Evolutionary conservation across 1,284 basidiomycete species (phyloP).

Genomic region (Schizophyllum commune): DNA sequence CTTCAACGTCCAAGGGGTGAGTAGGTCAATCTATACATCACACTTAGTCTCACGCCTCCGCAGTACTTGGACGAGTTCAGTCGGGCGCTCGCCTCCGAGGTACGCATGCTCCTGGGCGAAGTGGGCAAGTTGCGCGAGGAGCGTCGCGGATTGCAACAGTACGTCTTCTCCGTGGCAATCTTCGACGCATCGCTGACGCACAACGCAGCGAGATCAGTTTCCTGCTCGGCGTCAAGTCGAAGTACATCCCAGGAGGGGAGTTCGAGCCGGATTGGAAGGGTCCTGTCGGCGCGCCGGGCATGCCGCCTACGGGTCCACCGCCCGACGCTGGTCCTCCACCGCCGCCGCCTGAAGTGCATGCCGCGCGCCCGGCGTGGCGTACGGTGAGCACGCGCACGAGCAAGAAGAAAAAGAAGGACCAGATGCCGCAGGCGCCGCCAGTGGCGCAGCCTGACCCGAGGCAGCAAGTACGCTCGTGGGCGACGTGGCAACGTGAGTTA

Average conservation of each 20-base stretch:
- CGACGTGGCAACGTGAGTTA: conserved; percentile 61
- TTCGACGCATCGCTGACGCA: neutral
- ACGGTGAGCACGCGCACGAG: conserved; percentile 32
- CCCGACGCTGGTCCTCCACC: conserved; percentile 27
- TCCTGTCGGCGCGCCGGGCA: conserved; percentile 20
- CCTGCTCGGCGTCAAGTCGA: conserved; percentile 56
- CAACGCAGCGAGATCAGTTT: conserved; percentile 56
- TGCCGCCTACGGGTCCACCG: conserved; percentile 29
- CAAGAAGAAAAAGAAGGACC: conserved; percentile 33
- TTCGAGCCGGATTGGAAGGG: conserved; percentile 65
- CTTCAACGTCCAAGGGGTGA: conserved; percentile 69
- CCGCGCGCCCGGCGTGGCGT: conserved; percentile 50
- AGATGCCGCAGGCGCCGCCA: conserved; percentile 19
- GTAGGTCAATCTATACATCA: conserved; percentile 14
- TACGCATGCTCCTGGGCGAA: conserved; percentile 54
- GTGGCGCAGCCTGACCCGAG: conserved; percentile 21
- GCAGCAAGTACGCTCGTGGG: conserved; percentile 43
- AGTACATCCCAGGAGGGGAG: conserved; percentile 69
- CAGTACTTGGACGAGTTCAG: conserved; percentile 68
- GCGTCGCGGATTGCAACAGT: conserved; percentile 62
- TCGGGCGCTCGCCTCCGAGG: conserved; percentile 53
- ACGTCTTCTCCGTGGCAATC: conserved; percentile 20
- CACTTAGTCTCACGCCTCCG: neutral
- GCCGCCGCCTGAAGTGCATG: conserved; percentile 36
- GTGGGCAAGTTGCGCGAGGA: conserved; percentile 73